phyloP scores from a whole-genome alignment of 805 yeast species.

The Torulaspora franciscae region DNA sequence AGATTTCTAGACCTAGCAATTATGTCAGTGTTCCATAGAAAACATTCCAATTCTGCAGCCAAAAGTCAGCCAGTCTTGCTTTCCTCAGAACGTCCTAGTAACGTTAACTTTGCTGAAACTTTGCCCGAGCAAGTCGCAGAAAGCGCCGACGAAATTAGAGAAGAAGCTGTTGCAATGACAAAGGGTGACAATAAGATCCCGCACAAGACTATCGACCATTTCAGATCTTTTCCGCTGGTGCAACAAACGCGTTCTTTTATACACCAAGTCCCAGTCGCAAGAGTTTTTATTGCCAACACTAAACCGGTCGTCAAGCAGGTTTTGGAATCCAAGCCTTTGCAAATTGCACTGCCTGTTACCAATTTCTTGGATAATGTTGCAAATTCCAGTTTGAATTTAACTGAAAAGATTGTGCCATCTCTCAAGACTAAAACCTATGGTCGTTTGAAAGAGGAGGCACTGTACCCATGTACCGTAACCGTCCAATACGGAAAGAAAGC shows the following conservation, averaged over 20 bases:
- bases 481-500: slow-evolving; percentile 38
- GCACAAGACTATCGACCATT: slow-evolving; percentile 39
- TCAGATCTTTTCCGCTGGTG: slow-evolving; percentile 47
- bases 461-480: slow-evolving; percentile 49
- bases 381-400: slow-evolving; percentile 48
- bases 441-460: slow-evolving; percentile 45
- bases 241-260: slow-evolving; percentile 38
- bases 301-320: slow-evolving; percentile 33
- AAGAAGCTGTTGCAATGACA: slow-evolving; percentile 2
- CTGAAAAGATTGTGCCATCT: slow-evolving; percentile 59
- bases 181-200: slow-evolving; percentile 7
- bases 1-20: neutral
- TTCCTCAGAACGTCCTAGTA: slow-evolving; percentile 11
- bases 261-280: slow-evolving; percentile 38
- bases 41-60: slow-evolving; percentile 11
- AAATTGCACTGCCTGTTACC: slow-evolving; percentile 43
- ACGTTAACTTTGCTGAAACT: slow-evolving; percentile 4
- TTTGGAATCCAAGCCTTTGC: slow-evolving; percentile 31
- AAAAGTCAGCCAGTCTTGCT: slow-evolving; percentile 13
- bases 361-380: slow-evolving; percentile 47
- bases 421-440: slow-evolving; percentile 50
- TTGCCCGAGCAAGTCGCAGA: slow-evolving; percentile 7
- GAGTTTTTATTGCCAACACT: slow-evolving; percentile 32
- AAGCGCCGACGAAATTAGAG: slow-evolving; percentile 7
- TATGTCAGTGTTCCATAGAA: slow-evolving; percentile 19